Evolutionary conservation across 2,329 filamentous ascomycete species (phyloP), one percentile per base, ranked within the genome.

Genomic region (Calonectria ilicicola): DNA sequence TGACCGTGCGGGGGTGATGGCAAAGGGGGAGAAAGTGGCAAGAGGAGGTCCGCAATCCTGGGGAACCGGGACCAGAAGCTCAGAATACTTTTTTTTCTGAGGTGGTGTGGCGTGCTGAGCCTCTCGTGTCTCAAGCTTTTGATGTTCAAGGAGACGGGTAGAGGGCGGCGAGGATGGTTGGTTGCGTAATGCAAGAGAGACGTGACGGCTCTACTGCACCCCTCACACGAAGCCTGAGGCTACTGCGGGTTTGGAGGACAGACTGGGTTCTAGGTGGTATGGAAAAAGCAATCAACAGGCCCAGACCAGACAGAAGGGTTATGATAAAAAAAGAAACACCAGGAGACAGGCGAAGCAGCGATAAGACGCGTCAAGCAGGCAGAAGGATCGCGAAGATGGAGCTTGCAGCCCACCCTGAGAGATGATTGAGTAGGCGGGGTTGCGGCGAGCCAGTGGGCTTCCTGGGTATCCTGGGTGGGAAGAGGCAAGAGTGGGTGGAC

Each of bases 361-460:
- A 49, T 35, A 53, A 32, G 32, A 62, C 38, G 62, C 62, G 51
- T 60, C 62, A 70, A 56, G 49, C 26, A 70, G 62, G 51, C 40
- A 65, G 58, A 35, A 47, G n/a, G 35, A 65, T 63, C 35, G 62
- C 51, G 67, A 69, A 58, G 29, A 62, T 63, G 46, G 60, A 35
- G 32, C 19, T 40, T 32, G 49, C 14, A 27, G 29, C 51, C 65
- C n/a, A 32, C 62, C 46, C 53, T 26, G 19, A 47, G 53, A 32
- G 46, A 65, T 47, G 63, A 32, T 32, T 42, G 58, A 53, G 58
- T 14, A 47, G 38, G 42, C 53, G 51, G 40, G 42, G 51, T 63
- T 63, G 26, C 23, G 46, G 38, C 38, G 32, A 46, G 58, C 17
- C 26, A 63, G 53, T 26, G 53, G 53, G 35, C 53, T 23, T 23